These are phyloP conservation scores for Vanrija humicola DNA, from an alignment of 1,284 basidiomycete genomes.

Conservation along the genomic window DNA sequence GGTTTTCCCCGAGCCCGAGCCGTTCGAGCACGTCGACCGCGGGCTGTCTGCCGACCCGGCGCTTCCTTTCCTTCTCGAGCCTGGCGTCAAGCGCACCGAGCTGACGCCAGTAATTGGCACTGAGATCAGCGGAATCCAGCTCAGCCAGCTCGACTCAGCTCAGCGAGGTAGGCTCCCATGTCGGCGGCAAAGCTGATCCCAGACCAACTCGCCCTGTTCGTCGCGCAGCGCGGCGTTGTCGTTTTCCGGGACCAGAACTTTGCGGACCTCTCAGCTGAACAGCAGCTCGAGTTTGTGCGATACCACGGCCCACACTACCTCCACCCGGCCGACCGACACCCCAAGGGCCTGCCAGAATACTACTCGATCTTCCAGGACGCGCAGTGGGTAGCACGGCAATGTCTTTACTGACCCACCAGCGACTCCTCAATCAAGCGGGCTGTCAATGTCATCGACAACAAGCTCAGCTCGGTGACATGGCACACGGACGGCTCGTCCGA, in stretches of 20 bases:
- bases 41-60: constrained; percentile 61
- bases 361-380: too few relatives aligned
- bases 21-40: constrained; percentile 72
- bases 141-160: constrained; percentile 58
- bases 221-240: constrained; percentile 70
- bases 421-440: too few relatives aligned
- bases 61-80: constrained; percentile 60
- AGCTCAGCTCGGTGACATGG: too few relatives aligned
- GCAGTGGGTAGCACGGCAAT: too few relatives aligned
- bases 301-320: too few relatives aligned
- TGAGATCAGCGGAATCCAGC: constrained; percentile 68
- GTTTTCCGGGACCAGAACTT: constrained; percentile 53
- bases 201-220: constrained; percentile 69
- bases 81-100: constrained; percentile 52
- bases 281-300: constrained; percentile 28
- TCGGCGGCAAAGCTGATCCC: constrained; percentile 2
- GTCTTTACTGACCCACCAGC: too few relatives aligned
- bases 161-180: constrained; percentile 5
- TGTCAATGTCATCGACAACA: too few relatives aligned
- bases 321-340: too few relatives aligned
- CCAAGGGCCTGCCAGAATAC: too few relatives aligned
- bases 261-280: constrained; percentile 43
- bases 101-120: constrained; percentile 71
- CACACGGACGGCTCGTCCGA: constrained; percentile 79
- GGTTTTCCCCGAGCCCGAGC: constrained; percentile 19